Evolutionary conservation across 2,329 filamentous ascomycete genomes (phyloP).

Genomic region (Aureobasidium sp.): DNA sequence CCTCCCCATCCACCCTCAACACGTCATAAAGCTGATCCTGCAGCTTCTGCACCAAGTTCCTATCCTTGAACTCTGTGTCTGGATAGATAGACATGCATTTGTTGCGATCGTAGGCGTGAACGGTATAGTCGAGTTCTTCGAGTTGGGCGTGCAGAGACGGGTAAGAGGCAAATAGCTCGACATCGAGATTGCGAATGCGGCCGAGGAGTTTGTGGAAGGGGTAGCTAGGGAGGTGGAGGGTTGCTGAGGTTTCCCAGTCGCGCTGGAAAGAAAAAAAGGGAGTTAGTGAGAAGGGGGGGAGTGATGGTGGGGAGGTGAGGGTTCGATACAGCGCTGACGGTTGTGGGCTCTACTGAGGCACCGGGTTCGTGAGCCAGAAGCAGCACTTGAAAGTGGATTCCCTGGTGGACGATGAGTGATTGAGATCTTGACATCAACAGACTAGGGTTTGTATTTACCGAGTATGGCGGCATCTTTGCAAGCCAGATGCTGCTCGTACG

Average conservation of each 20-base stretch:
- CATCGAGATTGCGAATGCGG: slow-evolving; percentile 12
- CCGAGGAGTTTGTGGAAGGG: slow-evolving; percentile 1
- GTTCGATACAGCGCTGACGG: not conserved
- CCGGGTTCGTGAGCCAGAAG: not conserved
- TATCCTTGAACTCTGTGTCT: not conserved
- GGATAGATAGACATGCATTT: slow-evolving; percentile 1
- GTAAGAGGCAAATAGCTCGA: not conserved
- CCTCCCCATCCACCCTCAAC: not conserved
- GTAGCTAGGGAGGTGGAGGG: not conserved
- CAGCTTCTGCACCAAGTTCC: not conserved
- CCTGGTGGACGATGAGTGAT: not conserved
- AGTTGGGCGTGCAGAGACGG: not conserved
- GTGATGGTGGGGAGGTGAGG: too few species aligned
- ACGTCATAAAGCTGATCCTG: slow-evolving; percentile 2
- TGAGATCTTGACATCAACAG: not conserved
- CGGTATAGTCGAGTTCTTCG: not conserved
- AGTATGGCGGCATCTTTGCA: not conserved
- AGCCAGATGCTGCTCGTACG: too few species aligned
- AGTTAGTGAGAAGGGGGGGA: not conserved
- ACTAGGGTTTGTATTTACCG: not conserved
- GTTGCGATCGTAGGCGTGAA: not conserved
- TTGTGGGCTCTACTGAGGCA: not conserved
- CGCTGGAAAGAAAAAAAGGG: not conserved
- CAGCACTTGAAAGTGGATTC: not conserved
- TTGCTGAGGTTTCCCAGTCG: not conserved